phyloP scores from a whole-genome alignment of 2,329 filamentous ascomycete species.

The Colletotrichum cordylinicola region DNA sequence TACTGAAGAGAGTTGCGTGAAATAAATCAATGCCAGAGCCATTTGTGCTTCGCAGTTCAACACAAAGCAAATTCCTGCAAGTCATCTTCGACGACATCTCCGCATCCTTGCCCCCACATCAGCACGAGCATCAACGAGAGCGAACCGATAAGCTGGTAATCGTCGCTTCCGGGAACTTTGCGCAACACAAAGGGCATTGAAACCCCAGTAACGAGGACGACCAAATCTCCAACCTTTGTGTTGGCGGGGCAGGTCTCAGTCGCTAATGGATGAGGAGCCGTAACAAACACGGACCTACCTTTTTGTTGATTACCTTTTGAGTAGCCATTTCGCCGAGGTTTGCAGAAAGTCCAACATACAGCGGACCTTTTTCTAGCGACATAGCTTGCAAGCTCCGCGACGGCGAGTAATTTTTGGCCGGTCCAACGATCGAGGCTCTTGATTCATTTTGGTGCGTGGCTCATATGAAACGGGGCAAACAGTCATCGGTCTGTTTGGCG shows the following conservation, averaged over 20 bases:
- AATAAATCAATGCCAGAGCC: too few species aligned
- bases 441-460: too few species aligned
- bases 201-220: not conserved
- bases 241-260: not conserved
- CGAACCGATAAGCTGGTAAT: not conserved
- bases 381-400: too few species aligned
- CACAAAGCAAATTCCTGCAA: not conserved
- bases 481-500: too few species aligned
- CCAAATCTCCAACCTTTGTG: not conserved
- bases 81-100: not conserved
- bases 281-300: not conserved
- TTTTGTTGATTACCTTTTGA: too few species aligned
- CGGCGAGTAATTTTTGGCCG: not conserved
- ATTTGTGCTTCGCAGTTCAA: not conserved
- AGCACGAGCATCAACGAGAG: not conserved
- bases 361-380: too few species aligned
- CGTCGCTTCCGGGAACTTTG: not conserved
- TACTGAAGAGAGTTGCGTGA: too few species aligned
- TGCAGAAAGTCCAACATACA: too few species aligned
- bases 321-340: too few species aligned
- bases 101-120: not conserved
- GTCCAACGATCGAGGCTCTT: too few species aligned
- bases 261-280: not conserved
- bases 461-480: too few species aligned
- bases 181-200: not conserved